phyloP scores from a whole-genome alignment of 352 stramenopile genomes.

The Phytophthora lateralis region DNA sequence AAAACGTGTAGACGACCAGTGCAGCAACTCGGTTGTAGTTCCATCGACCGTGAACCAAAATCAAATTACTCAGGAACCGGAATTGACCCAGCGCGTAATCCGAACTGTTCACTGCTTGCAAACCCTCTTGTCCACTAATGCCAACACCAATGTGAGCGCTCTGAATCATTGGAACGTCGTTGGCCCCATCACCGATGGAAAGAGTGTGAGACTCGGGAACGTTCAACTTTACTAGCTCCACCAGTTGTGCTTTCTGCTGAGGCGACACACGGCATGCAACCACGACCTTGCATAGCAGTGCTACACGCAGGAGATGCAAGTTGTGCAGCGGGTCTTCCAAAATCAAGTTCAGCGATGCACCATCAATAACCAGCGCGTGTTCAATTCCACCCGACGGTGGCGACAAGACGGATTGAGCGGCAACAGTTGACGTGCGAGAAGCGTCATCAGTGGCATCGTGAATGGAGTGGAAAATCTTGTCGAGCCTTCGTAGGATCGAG shows the following conservation, averaged over 20 bases:
- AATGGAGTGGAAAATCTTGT: conserved; percentile 82
- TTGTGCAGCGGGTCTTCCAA: conserved; percentile 76
- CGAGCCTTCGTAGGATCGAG: conserved; percentile 67
- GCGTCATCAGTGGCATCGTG: conserved; percentile 37
- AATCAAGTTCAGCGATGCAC: conserved; percentile 88
- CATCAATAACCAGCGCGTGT: conserved; percentile 95
- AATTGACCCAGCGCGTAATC: conserved; percentile 89
- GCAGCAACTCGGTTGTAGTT: conserved; percentile 88
- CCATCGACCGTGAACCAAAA: conserved; percentile 85
- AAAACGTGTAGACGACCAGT: conserved; percentile 92
- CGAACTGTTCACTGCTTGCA: conserved; percentile 93
- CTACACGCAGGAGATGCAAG: conserved; percentile 81
- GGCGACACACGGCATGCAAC: conserved; percentile 98
- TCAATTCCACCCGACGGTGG: conserved; percentile 42
- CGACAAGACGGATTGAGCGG: conserved; percentile 35
- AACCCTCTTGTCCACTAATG: conserved; percentile 98
- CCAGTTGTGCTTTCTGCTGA: conserved; percentile 97
- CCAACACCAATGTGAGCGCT: conserved; percentile 89
- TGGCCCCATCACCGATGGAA: conserved; percentile 91
- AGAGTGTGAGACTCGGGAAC: conserved; percentile 84
- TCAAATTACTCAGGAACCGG: conserved; percentile 72
- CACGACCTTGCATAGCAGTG: conserved; percentile 94
- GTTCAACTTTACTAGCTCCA: conserved; percentile 95
- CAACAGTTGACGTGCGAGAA: conserved; percentile 23
- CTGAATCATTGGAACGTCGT: conserved; percentile 93